phyloP scores from a whole-genome alignment of 768 basidiomycete species.

The Rhizopogon vulgaris region DNA sequence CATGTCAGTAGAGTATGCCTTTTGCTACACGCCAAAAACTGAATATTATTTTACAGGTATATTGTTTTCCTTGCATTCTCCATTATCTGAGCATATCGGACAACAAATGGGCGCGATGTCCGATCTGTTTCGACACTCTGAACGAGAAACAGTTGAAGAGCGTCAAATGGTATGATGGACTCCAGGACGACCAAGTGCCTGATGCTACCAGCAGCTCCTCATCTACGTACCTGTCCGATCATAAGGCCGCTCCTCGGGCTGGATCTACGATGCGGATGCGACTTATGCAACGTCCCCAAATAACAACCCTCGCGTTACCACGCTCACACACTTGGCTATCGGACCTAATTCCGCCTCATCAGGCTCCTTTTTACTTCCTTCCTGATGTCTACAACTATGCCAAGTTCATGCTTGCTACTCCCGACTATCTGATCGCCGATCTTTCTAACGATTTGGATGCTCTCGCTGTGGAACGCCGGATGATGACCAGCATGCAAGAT shows the following conservation, averaged over 20 bases:
- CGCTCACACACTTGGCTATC: constrained; percentile 92
- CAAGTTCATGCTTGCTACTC: constrained; percentile 96
- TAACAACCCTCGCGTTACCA: constrained; percentile 91
- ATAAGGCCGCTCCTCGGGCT: constrained; percentile 37
- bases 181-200: constrained; percentile 25
- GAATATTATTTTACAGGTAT: constrained; percentile 51
- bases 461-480: constrained; percentile 62
- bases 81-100: constrained; percentile 85
- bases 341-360: constrained; percentile 83
- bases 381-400: constrained; percentile 85
- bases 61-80: constrained; percentile 90
- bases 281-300: constrained; percentile 87
- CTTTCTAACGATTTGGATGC: constrained; percentile 69
- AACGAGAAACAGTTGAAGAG: constrained; percentile 86
- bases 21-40: constrained; percentile 4
- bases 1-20: constrained; percentile 60
- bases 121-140: constrained; percentile 93
- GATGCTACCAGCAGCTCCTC: constrained; percentile 34
- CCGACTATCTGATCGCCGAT: constrained; percentile 71
- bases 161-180: constrained; percentile 83
- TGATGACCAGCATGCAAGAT: constrained; percentile 64
- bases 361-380: constrained; percentile 93
- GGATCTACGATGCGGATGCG: constrained; percentile 76
- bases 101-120: constrained; percentile 89
- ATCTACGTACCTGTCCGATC: constrained; percentile 31